Base-by-base conservation (phyloP, 805 yeast species). In the Monosporozyma unispora region DNA sequence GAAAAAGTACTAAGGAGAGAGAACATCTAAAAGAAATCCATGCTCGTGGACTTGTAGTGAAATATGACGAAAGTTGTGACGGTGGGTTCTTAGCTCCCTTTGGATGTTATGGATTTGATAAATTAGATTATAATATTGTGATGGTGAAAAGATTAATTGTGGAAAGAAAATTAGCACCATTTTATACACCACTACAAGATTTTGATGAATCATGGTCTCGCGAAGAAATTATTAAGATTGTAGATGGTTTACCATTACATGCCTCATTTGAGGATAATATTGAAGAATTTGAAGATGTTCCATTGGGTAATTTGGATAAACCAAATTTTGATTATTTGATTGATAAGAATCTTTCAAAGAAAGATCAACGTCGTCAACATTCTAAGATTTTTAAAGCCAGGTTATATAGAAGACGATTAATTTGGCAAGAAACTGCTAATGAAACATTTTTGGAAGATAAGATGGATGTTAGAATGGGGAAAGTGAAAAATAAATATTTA, bases 41-140 rank as follows among this genome's bases (percentile, higher is more conserved):
- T 57, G 78, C 77, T 48, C 57, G 69, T 53, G 75, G 80, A 22
- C 68, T 85, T 48, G 69, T 85, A 21, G 87, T 85, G 2, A 71
- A 75, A 52, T 76, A 66, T 57, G 72, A 72, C 38, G 95, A 87
- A 60, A 79, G 72, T 54, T 96, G 91, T 14, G 98, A 93, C 68
- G 99, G 99, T 18, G 99, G 99, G 1, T 89, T 71, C 62, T 68
- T 91, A 54, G 96, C 95, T 1, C 96, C 98, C 0, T 87, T 78
- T 67, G 97, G 97, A 1, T 85, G 86, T 29, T 91, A 91, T 67
- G 78, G 81, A 54, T 72, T 77, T 29, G 81, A 84, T 44, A 82
- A 81, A 57, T 64, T 84, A 48, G 96, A 87, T 63, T 91, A 80
- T 68, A 78, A 84, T 58, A 77, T 85, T 14, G 77, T 77, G 14